phyloP scores from a whole-genome alignment of 2,329 filamentous ascomycete species.

The Juglanconis sp. region DNA sequence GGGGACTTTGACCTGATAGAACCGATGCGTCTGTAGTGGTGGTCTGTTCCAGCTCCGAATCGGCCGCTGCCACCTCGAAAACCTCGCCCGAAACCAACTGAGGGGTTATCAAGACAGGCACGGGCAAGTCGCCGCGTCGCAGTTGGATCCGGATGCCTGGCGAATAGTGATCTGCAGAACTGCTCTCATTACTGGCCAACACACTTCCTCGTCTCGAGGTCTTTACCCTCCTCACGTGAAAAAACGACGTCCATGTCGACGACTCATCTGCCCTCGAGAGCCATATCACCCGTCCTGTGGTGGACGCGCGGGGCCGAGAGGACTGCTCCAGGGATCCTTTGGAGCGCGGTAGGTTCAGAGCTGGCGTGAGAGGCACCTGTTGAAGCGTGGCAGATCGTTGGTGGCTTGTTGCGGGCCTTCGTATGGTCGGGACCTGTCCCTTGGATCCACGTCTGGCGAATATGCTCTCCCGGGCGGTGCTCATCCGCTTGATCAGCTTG shows the following conservation, averaged over 20 bases:
- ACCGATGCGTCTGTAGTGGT: constrained; percentile 7
- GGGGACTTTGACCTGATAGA: constrained; percentile 5
- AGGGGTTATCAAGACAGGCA: constrained; percentile 37
- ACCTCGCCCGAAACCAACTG: constrained; percentile 22
- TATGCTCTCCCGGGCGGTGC: constrained; percentile 11
- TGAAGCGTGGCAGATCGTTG: constrained; percentile 71
- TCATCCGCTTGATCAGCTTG: constrained; percentile 72
- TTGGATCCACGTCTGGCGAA: constrained; percentile 48
- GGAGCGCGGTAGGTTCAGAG: constrained; percentile 18
- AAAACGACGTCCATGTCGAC: constrained; percentile 53
- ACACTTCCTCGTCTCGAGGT: constrained; percentile 25
- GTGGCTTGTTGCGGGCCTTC: constrained; percentile 74
- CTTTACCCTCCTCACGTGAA: constrained; percentile 42
- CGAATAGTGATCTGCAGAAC: constrained; percentile 30
- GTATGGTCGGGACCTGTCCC: constrained; percentile 63
- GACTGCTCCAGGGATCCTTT: constrained; percentile 34
- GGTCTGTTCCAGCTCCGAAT: constrained; percentile 9
- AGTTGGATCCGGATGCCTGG: constrained; percentile 30
- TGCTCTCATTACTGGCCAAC: constrained; percentile 25
- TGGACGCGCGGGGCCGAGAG: constrained; percentile 22
- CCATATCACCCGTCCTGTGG: constrained; percentile 16
- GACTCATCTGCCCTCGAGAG: constrained; percentile 20
- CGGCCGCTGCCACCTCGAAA: constrained; percentile 10
- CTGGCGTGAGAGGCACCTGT: constrained; percentile 34
- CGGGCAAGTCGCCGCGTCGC: constrained; percentile 22